Evolutionary conservation across 768 basidiomycete genomes (phyloP).

Genomic region (Hydnum rufescens): DNA sequence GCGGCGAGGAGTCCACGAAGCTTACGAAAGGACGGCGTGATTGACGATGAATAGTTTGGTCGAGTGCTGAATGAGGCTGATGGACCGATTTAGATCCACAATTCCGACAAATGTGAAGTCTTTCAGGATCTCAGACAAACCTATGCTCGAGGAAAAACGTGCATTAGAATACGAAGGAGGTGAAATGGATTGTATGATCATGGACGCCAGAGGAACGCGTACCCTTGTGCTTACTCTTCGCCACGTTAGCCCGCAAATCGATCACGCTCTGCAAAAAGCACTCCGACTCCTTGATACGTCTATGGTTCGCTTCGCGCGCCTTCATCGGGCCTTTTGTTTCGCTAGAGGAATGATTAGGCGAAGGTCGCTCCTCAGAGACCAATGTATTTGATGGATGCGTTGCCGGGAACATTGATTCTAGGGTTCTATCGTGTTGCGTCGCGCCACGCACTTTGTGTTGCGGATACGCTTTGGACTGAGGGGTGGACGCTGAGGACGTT

Average conservation of each 20-base stretch:
- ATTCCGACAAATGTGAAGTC: conserved; percentile 88
- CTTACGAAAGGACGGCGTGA: conserved; percentile 66
- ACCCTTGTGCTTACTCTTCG: conserved; percentile 53
- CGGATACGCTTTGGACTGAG: conserved; percentile 19
- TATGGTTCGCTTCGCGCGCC: conserved; percentile 10
- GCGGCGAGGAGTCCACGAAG: conserved; percentile 10
- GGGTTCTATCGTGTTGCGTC: conserved; percentile 66
- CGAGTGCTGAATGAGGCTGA: conserved; percentile 70
- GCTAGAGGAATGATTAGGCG: conserved; percentile 18
- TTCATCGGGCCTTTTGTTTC: conserved; percentile 17
- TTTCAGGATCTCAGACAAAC: conserved; percentile 60
- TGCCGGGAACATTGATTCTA: conserved; percentile 72
- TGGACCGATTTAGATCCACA: conserved; percentile 49
- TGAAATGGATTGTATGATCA: no score
- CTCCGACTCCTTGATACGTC: conserved; percentile 42
- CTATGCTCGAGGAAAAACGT: no score
- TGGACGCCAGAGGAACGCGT: conserved; percentile 14
- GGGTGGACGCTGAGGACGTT: no score
- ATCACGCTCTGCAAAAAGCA: conserved; percentile 61
- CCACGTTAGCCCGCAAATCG: conserved; percentile 37
- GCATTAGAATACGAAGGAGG: no score
- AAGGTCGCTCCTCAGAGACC: background rate
- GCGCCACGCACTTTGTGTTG: conserved; percentile 79
- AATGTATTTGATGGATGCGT: background rate
- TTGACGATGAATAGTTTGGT: conserved; percentile 84